A percentile compares a stretch with the other conserved stretches of the same genome.
These are phyloP conservation scores for Pseudopithomyces maydicus DNA, from an alignment of 2,329 filamentous ascomycete species.

Conservation along the genomic window DNA sequence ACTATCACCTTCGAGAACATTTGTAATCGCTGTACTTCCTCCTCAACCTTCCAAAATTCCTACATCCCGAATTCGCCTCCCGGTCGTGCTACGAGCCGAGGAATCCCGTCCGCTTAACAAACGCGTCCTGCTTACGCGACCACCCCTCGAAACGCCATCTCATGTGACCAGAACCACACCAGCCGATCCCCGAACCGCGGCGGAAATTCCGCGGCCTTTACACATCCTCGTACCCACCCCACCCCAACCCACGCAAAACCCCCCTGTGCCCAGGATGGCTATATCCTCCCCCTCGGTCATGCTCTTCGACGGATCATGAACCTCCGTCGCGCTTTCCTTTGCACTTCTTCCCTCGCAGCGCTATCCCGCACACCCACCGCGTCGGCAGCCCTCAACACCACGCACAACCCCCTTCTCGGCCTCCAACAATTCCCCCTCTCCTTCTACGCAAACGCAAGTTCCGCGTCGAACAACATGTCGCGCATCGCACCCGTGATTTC, in stretches of 20 bases:
- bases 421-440: conserved; percentile 35
- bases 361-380: conserved; percentile 11
- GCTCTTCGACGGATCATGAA: conserved; percentile 22
- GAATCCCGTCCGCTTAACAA: neutral
- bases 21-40: neutral
- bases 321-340: conserved; percentile 3
- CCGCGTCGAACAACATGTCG: conserved; percentile 30
- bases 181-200: conserved; percentile 13
- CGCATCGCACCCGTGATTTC: conserved; percentile 46
- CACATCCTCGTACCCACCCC: conserved; percentile 15
- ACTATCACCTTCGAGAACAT: too few relatives aligned
- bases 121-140: conserved; percentile 7
- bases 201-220: conserved; percentile 30
- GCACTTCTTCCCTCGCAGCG: neutral
- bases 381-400: conserved; percentile 17
- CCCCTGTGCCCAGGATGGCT: neutral
- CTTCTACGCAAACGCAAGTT: conserved; percentile 18
- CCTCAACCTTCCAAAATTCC: neutral
- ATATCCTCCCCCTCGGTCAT: neutral
- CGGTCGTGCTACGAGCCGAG: too few relatives aligned
- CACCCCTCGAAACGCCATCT: conserved; percentile 7
- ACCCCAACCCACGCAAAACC: conserved; percentile 10
- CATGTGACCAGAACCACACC: conserved; percentile 8
- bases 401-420: conserved; percentile 28
- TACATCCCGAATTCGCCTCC: neutral